phyloP scores from a whole-genome alignment of 441 rosid genomes.

The Populus tomentosa region DNA sequence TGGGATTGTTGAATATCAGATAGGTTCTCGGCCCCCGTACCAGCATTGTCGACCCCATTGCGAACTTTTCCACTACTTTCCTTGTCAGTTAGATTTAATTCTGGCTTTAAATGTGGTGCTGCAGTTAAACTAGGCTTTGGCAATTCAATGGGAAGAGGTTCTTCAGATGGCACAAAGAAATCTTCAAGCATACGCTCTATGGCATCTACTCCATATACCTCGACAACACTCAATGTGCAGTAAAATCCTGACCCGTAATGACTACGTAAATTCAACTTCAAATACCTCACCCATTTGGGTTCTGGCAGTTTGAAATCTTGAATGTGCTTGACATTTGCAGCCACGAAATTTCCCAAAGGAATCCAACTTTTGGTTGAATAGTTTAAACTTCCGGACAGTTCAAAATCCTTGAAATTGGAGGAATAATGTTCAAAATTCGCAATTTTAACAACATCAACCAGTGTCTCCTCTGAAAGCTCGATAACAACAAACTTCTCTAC shows the following conservation, averaged over 20 bases:
- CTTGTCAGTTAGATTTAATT: constrained; percentile 22
- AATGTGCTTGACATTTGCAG: constrained; percentile 65
- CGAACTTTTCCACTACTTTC: constrained; percentile 26
- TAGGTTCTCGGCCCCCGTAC: constrained; percentile 17
- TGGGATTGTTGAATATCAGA: constrained; percentile 30
- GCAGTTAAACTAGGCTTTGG: constrained; percentile 28
- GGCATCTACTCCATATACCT: constrained; percentile 85
- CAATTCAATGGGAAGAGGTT: constrained; percentile 31
- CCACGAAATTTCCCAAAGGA: constrained; percentile 51
- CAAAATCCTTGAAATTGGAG: constrained; percentile 73
- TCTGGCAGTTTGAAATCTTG: constrained; percentile 69
- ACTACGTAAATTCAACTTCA: constrained; percentile 58
- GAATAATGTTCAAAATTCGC: constrained; percentile 89
- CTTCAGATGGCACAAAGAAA: constrained; percentile 54
- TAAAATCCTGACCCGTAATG: constrained; percentile 89
- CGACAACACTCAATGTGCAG: constrained; percentile 78
- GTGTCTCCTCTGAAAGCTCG: constrained; percentile 78
- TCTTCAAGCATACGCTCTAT: constrained; percentile 89
- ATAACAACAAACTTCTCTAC: constrained; percentile 64
- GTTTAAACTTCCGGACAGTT: constrained; percentile 65
- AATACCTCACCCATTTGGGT: constrained; percentile 86
- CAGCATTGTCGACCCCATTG: constrained; percentile 17
- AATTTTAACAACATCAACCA: constrained; percentile 74
- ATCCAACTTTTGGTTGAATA: constrained; percentile 70
- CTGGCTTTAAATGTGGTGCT: constrained; percentile 25